These are phyloP conservation scores for Colletotrichum godetiae DNA, from an alignment of 2,329 filamentous ascomycete species.

Conservation along the genomic window DNA sequence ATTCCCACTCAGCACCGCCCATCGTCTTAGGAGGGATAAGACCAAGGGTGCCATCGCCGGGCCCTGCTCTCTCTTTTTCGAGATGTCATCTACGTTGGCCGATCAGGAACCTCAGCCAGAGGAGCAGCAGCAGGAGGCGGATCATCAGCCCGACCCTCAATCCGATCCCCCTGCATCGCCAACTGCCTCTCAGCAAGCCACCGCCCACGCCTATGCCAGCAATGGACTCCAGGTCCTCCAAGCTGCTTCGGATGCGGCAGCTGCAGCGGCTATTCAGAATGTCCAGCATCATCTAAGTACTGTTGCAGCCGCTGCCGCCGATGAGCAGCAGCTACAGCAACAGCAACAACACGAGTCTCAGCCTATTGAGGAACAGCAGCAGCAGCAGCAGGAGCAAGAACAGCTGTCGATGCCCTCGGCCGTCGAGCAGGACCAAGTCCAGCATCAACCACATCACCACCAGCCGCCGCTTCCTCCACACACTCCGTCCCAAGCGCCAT, in stretches of 20 bases:
- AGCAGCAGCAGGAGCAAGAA: slow-evolving; percentile 16
- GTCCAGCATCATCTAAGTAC: slow-evolving; percentile 47
- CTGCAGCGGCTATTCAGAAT: slow-evolving; percentile 51
- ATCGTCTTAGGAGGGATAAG: slow-evolving; percentile 13
- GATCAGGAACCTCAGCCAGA: slow-evolving; percentile 18
- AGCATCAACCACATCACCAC: slow-evolving; percentile 31
- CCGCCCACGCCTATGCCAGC: slow-evolving; percentile 56
- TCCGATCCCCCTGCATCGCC: slow-evolving; percentile 38
- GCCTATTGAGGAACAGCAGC: slow-evolving; percentile 13
- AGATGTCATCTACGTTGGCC: slow-evolving; percentile 16
- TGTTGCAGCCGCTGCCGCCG: slow-evolving; percentile 38
- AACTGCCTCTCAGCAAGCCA: slow-evolving; percentile 36
- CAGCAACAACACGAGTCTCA: slow-evolving; percentile 17
- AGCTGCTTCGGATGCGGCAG: slow-evolving; percentile 54
- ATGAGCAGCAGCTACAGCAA: slow-evolving; percentile 18
- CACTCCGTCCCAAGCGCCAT: slow-evolving; percentile 11
- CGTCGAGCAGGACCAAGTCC: slow-evolving; percentile 7
- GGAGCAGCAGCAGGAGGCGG: not conserved
- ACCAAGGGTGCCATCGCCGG: slow-evolving; percentile 16
- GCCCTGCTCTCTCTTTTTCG: slow-evolving; percentile 7
- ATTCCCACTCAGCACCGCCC: slow-evolving; percentile 40
- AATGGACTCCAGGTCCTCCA: slow-evolving; percentile 59
- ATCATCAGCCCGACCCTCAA: slow-evolving; percentile 26
- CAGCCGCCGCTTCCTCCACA: slow-evolving; percentile 20
- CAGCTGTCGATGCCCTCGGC: slow-evolving; percentile 1